A percentile compares a stretch with the other conserved stretches of the same genome.
These are phyloP conservation scores for Ceratobasidium sp. DNA, from an alignment of 1,284 basidiomycete genomes.

Conservation along the genomic window DNA sequence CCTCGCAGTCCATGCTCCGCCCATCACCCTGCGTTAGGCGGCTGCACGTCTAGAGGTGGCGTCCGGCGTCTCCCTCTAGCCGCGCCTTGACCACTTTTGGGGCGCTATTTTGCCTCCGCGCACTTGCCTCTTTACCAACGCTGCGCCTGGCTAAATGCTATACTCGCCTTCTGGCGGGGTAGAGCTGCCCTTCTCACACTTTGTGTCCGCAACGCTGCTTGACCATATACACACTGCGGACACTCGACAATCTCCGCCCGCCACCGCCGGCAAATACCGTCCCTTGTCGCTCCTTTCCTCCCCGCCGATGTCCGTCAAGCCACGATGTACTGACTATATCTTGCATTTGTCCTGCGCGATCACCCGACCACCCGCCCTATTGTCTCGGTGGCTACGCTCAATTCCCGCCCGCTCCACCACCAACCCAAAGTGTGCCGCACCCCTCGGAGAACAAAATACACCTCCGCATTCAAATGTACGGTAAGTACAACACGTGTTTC, in stretches of 20 bases:
- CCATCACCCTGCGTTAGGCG: neutral
- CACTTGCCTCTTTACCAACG: constrained; percentile 19
- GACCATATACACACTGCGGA: constrained; percentile 9
- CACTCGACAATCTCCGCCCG: neutral
- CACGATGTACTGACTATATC: constrained; percentile 34
- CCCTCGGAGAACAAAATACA: constrained; percentile 97
- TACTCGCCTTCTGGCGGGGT: neutral
- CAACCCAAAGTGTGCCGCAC: constrained; percentile 80
- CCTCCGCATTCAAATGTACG: constrained; percentile 98
- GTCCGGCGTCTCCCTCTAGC: neutral
- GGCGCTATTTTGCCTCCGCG: constrained; percentile 14
- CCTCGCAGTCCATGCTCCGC: neutral
- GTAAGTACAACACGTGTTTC: constrained; percentile 64
- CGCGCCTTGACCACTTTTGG: constrained; percentile 4
- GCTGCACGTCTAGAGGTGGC: constrained; percentile 17
- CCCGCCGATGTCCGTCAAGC: neutral
- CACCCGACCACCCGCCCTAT: constrained; percentile 31
- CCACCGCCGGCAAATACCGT: constrained; percentile 38
- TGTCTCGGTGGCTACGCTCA: constrained; percentile 15
- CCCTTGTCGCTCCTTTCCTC: constrained; percentile 37
- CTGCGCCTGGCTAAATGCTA: neutral
- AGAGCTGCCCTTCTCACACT: constrained; percentile 6
- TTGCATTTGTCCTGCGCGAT: constrained; percentile 22
- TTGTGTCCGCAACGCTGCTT: constrained; percentile 17
- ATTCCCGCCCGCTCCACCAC: neutral